Base-by-base conservation (phyloP, 768 basidiomycete genomes). In the Pisolithus orientalis region DNA sequence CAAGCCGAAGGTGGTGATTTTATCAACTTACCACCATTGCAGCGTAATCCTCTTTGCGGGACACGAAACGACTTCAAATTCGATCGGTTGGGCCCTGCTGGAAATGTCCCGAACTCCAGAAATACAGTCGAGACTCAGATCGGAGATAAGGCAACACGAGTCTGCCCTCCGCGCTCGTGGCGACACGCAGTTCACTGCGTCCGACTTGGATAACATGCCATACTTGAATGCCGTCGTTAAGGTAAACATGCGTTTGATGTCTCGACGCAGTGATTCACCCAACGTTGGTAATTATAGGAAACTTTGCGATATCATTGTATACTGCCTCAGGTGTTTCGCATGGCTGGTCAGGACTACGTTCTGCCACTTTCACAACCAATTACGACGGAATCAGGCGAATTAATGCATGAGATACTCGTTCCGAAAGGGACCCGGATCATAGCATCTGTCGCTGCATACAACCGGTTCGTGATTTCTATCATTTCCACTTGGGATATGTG, bases 41-140 rank as follows among this genome's bases (percentile, higher is more conserved):
- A 77, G 75, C 14, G 76, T 74, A 21, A 73, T 79, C 10, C 57
- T 78, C 6, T 57, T 79, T 10, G 76, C 76, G 39, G 76, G 75
- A 1, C 78, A 86, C 61, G 85, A 84, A 62, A 86, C 84, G 3
- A 82, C 78, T 47, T 76, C 84, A 3, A 79, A 75, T 38, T 72
- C 77, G 1, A 49, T 84, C 29, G 72, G 75, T 50, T 90, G 84
- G 83, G 73, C 79, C 6, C 65, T 90, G 9, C 70, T 83, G 50
- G 81, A 84, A 57, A 73, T 92, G 5, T 76, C 83, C 3, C 75
- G 71, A 39, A 67, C 81, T 55, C 82, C 78, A 0, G 70, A 79
- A 16, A 64, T 81, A 2, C 88, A 92, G 61, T 65, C 67, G 3
- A 75, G 72, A 52, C 77, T 91, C 21, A 80, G 89, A 14, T 69